phyloP scores from a whole-genome alignment of 768 basidiomycete genomes.

The Lactarius sp. region DNA sequence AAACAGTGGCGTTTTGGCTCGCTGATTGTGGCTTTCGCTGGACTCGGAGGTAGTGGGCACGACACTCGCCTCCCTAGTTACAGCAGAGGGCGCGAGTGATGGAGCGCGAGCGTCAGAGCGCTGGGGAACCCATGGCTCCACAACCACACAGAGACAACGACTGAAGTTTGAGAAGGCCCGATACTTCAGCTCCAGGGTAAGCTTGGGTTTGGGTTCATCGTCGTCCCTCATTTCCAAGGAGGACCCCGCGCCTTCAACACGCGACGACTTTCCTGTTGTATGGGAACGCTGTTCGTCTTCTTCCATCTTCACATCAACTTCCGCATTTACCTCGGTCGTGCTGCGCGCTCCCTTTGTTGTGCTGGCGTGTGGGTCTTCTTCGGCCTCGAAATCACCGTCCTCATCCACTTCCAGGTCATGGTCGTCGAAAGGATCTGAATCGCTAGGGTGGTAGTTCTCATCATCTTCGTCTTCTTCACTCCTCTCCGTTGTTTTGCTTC shows the following conservation, averaged over 20 bases:
- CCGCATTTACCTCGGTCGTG: not conserved
- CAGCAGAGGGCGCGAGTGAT: conserved; percentile 32
- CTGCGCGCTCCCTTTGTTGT: not conserved
- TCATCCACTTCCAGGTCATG: not conserved
- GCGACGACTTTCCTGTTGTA: conserved; percentile 3
- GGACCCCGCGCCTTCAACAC: conserved; percentile 31
- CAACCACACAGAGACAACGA: conserved; percentile 73
- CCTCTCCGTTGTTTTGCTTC: not conserved
- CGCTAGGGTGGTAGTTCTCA: not conserved
- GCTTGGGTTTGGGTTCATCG: conserved; percentile 67
- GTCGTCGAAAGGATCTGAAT: not conserved
- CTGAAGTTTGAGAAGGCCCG: conserved; percentile 67
- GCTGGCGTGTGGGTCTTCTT: not conserved
- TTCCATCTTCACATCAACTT: conserved; percentile 9
- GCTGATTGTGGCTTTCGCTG: conserved; percentile 29
- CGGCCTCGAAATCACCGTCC: not conserved
- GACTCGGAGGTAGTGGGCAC: conserved; percentile 33
- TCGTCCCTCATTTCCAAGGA: conserved; percentile 51
- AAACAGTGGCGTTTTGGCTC: conserved; percentile 64
- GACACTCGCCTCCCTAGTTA: conserved; percentile 33
- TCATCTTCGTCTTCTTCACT: not conserved
- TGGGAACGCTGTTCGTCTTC: conserved; percentile 1
- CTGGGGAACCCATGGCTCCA: conserved; percentile 72
- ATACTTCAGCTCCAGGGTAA: conserved; percentile 58
- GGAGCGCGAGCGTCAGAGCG: conserved; percentile 35